Conservation (phyloP, 176 grass and related monocot genomes). For the Canna indica region DNA sequence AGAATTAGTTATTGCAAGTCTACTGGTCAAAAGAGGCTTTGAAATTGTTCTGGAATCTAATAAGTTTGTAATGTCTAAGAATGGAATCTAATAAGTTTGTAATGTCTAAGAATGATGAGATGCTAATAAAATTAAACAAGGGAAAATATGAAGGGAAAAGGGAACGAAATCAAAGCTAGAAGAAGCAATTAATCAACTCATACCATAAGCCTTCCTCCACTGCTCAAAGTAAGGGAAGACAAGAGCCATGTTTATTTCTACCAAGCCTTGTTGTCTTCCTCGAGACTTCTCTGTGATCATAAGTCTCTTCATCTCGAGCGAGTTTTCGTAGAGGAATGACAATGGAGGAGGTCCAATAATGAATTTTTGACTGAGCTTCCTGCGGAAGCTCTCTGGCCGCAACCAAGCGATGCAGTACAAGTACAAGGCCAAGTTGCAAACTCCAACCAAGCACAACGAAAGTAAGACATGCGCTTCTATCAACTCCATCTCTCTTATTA, state of each 20-base stretch:
- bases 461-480: slow-evolving; percentile 27
- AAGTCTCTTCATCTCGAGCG: slow-evolving; percentile 56
- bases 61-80: too few relatives aligned
- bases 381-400: slow-evolving; percentile 48
- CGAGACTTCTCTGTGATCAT: slow-evolving; percentile 16
- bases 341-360: slow-evolving; percentile 61
- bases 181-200: too few relatives aligned
- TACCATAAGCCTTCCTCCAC: slow-evolving; percentile 84
- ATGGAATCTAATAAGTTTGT: too few relatives aligned
- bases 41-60: too few relatives aligned
- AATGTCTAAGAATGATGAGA: too few relatives aligned
- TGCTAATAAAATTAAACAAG: too few relatives aligned
- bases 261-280: neutral
- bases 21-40: too few relatives aligned
- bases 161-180: too few relatives aligned
- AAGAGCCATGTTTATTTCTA: slow-evolving; percentile 37
- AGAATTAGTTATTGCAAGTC: too few relatives aligned
- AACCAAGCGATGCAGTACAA: slow-evolving; percentile 58
- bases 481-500: neutral
- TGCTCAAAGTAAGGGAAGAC: slow-evolving; percentile 83
- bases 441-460: slow-evolving; percentile 36
- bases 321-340: slow-evolving; percentile 69
- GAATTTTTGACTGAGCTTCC: slow-evolving; percentile 41
- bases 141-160: too few relatives aligned
- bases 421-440: slow-evolving; percentile 52